phyloP scores from a whole-genome alignment of 2,329 filamentous ascomycete genomes.

The Colletotrichum orbiculare region DNA sequence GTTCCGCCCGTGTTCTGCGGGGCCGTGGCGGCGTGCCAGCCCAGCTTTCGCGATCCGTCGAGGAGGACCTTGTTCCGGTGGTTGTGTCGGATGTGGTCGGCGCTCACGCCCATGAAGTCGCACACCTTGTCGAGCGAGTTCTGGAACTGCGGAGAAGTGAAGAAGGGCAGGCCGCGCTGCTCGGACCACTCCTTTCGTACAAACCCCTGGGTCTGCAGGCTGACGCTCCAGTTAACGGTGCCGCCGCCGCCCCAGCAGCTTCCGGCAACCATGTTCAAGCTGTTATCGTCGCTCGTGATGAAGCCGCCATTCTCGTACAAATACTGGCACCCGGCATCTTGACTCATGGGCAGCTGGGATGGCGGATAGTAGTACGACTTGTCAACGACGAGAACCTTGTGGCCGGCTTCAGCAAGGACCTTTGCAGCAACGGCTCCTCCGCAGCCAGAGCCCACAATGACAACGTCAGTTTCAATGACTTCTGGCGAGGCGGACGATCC shows the following conservation, averaged over 20 bases:
- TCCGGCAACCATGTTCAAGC: constrained; percentile 73
- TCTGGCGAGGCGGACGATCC: constrained; percentile 55
- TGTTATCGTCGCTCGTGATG: constrained; percentile 64
- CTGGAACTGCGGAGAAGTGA: constrained; percentile 79
- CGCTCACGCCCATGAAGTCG: constrained; percentile 79
- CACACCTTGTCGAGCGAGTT: constrained; percentile 83
- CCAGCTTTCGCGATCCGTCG: constrained; percentile 78
- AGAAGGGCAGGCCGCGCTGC: constrained; percentile 73
- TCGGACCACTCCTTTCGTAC: constrained; percentile 86
- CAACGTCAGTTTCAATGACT: constrained; percentile 79
- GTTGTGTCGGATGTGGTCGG: constrained; percentile 76
- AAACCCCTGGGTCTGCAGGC: constrained; percentile 74
- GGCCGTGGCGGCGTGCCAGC: constrained; percentile 75
- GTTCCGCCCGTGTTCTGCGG: constrained; percentile 83
- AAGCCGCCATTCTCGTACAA: constrained; percentile 78
- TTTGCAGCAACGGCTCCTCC: constrained; percentile 86
- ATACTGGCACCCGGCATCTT: constrained; percentile 67
- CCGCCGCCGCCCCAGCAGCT: constrained; percentile 87
- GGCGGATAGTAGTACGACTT: constrained; percentile 83
- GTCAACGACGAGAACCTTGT: constrained; percentile 82
- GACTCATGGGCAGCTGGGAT: constrained; percentile 78
- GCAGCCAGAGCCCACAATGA: constrained; percentile 88
- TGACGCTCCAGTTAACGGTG: constrained; percentile 85
- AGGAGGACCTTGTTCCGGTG: constrained; percentile 77
- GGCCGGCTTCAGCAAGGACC: constrained; percentile 80